Base-by-base conservation (phyloP, 108 stramenopile species). In the Fragilariopsis cylindrus region DNA sequence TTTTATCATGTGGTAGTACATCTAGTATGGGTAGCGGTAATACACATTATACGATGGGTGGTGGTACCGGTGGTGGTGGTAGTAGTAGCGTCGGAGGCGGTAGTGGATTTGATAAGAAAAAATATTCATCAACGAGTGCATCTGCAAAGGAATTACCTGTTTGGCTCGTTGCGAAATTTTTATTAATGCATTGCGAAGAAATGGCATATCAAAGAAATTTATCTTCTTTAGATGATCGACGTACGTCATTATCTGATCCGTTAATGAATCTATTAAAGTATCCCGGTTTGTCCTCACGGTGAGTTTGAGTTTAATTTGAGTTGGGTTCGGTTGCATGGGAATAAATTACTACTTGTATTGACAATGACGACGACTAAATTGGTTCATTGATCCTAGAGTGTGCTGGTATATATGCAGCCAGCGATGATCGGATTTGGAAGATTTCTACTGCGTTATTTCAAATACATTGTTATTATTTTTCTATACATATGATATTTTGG, bases 81-180 rank as follows among this genome's bases (percentile, higher is more conserved):
- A 8, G 54, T 72, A 60, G 65, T 12, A 46, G 65, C 46, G 43
- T 39, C 46, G 46, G 9, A 43, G 65, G 65, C 3, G 62, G 62
- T 15, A 65, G 45, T 45, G 67, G 77, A 53, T 73, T 77, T 45
- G 82, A 86, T 50, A 86, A 80, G 74, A 82, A 81, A 46, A 69
- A 68, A 15, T 52, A 9, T 52, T 44, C 62, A 13, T 73, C 78
- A 42, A 76, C 79, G 7, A 60, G 74, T n/a, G 82, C 87, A 45
- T 87, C 90, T 1, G 93, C 93, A 2, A 92, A 92, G 65, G 94
- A 95, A 71, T 71, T 95, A 6, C 94, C 94, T 2, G 91, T 92
- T 0, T 95, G 94, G 94, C 77, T 95, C 42, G 79, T 95, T 40
- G 85, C 90, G 18, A 92, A 86, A 55, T 95, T 95, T 72, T 74